Evolutionary conservation across 2,329 filamentous ascomycete genomes (phyloP).

Genomic region (Cordyceps tenuipes): DNA sequence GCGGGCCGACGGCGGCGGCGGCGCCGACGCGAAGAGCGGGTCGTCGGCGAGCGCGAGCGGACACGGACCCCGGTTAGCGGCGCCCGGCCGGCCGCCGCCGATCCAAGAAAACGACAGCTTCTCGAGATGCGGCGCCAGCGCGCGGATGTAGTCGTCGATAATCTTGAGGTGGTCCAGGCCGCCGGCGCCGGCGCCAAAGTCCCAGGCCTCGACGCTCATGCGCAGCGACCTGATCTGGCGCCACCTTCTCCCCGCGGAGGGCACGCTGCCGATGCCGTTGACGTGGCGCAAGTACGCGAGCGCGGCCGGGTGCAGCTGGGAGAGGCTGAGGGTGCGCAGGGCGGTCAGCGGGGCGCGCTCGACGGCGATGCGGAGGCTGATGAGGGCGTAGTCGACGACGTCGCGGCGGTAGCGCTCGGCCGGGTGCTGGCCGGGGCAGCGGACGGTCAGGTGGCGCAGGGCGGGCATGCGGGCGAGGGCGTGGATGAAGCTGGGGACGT

Average conservation of each 20-base stretch:
- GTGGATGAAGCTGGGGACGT: constrained; percentile 74
- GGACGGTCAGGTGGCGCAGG: constrained; percentile 65
- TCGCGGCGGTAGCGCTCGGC: constrained; percentile 64
- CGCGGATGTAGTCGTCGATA: constrained; percentile 70
- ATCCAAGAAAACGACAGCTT: constrained; percentile 73
- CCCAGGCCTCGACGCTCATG: constrained; percentile 65
- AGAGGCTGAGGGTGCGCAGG: constrained; percentile 63
- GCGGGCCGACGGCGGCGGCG: constrained; percentile 39
- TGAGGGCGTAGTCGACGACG: constrained; percentile 80
- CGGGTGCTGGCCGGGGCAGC: constrained; percentile 64
- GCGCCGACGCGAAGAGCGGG: constrained; percentile 54
- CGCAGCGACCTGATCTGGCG: constrained; percentile 65
- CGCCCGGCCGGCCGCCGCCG: constrained; percentile 33
- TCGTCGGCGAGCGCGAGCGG: constrained; percentile 64
- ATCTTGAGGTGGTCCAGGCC: constrained; percentile 66
- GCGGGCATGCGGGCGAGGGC: constrained; percentile 62
- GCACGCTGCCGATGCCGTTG: constrained; percentile 65
- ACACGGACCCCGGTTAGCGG: constrained; percentile 59
- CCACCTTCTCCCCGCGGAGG: constrained; percentile 66
- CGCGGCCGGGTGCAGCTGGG: constrained; percentile 64
- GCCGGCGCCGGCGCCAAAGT: constrained; percentile 50
- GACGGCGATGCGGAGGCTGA: constrained; percentile 75
- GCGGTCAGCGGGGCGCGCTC: constrained; percentile 61
- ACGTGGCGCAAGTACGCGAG: constrained; percentile 70
- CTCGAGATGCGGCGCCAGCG: constrained; percentile 57